Evolutionary conservation across 2,329 filamentous ascomycete species (phyloP).

Genomic region (Penicillium sp.): DNA sequence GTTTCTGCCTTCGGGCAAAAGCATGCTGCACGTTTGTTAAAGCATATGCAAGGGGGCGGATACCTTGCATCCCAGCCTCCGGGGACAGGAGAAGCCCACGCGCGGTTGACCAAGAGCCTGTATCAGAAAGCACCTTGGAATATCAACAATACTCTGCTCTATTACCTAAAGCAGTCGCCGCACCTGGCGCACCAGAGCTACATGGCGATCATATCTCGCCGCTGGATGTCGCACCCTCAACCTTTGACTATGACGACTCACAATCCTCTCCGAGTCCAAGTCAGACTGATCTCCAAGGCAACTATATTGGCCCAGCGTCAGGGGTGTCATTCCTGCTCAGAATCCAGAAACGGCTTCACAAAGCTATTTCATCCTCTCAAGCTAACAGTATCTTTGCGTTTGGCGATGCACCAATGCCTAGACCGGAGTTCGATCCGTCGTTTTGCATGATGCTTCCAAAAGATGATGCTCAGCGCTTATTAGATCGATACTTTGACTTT

Average conservation of each 20-base stretch:
- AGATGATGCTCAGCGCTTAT: conserved; percentile 30
- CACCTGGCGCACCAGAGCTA: neutral
- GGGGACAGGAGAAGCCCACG: neutral
- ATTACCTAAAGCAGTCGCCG: neutral
- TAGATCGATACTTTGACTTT: conserved; percentile 49
- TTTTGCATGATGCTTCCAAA: conserved; percentile 46
- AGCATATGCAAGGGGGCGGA: conserved; percentile 15
- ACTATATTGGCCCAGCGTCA: conserved; percentile 25
- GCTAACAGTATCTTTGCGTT: conserved; percentile 23
- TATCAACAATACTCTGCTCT: neutral
- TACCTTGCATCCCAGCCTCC: neutral
- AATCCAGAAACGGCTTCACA: conserved; percentile 21
- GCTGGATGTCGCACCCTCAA: neutral
- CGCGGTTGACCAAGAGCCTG: neutral
- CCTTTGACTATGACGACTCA: neutral
- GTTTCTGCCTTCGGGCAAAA: conserved; percentile 16
- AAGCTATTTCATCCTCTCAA: neutral
- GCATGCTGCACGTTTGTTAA: conserved; percentile 17
- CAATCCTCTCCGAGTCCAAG: conserved; percentile 9
- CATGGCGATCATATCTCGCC: neutral
- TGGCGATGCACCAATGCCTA: conserved; percentile 47
- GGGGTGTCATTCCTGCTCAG: conserved; percentile 24
- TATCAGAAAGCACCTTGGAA: neutral
- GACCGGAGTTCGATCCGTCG: conserved; percentile 46
- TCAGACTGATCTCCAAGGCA: conserved; percentile 19